A percentile compares a stretch with the other conserved stretches of the same genome.
phyloP scores from a whole-genome alignment of 179 eudicot genomes.

The Vitellaria paradoxa region DNA sequence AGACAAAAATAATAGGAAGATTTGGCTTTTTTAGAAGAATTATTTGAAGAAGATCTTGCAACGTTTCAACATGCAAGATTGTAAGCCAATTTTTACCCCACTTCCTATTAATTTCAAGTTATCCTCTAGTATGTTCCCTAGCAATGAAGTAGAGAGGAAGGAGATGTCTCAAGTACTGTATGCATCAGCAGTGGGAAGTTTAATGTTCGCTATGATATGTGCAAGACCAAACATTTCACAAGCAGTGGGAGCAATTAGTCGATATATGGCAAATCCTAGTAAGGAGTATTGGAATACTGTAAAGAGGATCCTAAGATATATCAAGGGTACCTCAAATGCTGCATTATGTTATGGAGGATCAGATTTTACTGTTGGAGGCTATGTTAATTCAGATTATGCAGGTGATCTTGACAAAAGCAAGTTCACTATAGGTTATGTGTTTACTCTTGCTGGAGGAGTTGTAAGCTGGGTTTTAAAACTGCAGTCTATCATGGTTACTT shows the following conservation, averaged over 20 bases:
- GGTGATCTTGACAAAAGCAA: conserved; percentile 11
- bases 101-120: conserved; percentile 11
- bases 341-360: conserved; percentile 16
- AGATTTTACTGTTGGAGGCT: not conserved
- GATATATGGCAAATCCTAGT: conserved; percentile 13
- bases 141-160: not conserved
- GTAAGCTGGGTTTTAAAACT: conserved; percentile 14
- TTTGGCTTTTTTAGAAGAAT: not conserved
- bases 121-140: not conserved
- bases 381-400: conserved; percentile 7
- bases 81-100: conserved; percentile 4
- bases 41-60: not conserved
- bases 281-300: conserved; percentile 4
- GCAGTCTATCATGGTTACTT: conserved; percentile 3
- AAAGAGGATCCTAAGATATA: conserved; percentile 13
- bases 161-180: no score
- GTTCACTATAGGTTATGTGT: conserved; percentile 5
- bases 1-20: not conserved
- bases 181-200: conserved; percentile 24
- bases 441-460: conserved; percentile 14
- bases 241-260: not conserved
- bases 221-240: conserved; percentile 8
- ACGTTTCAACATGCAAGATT: not conserved
- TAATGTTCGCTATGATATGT: conserved; percentile 13
- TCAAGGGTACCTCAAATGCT: conserved; percentile 3